phyloP scores from a whole-genome alignment of 192 early-diverging fungal species.

The Mortierella claussenii region DNA sequence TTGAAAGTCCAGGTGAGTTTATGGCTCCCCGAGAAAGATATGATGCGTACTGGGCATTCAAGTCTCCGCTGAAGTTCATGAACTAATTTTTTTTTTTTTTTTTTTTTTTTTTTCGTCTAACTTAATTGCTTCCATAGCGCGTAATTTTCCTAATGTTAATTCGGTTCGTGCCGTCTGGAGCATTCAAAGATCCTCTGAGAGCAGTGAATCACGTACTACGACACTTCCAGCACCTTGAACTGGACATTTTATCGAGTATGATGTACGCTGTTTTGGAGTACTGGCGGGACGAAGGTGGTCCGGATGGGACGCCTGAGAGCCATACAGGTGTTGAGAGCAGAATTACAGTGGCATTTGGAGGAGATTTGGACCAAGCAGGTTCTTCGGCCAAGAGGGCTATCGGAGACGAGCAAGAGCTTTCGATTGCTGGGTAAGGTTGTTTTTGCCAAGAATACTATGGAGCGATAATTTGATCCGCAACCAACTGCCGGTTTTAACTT shows the following conservation, averaged over 20 bases:
- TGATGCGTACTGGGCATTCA: too few species aligned
- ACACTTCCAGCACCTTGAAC: conserved; percentile 23
- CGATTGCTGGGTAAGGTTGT: too few species aligned
- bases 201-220: conserved; percentile 11
- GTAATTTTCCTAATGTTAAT: conserved; percentile 2
- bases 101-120: too few species aligned
- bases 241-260: conserved; percentile 2
- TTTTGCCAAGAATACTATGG: too few species aligned
- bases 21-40: too few species aligned
- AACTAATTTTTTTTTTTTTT: too few species aligned
- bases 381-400: conserved; percentile 14
- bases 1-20: conserved; percentile 17
- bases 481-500: too few species aligned
- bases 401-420: too few species aligned
- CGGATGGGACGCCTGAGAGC: not conserved
- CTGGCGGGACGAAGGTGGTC: not conserved
- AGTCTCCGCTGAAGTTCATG: not conserved
- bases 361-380: not conserved
- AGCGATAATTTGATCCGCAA: too few species aligned
- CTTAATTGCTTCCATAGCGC: not conserved
- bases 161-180: not conserved
- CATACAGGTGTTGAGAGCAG: not conserved
- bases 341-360: too few species aligned
- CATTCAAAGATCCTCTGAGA: conserved; percentile 9
- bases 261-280: conserved; percentile 6